Percentiles rank a stretch among this genome's conserved stretches.
phyloP scores from a whole-genome alignment of 2,329 filamentous ascomycete species.

The Geosmithia flava region DNA sequence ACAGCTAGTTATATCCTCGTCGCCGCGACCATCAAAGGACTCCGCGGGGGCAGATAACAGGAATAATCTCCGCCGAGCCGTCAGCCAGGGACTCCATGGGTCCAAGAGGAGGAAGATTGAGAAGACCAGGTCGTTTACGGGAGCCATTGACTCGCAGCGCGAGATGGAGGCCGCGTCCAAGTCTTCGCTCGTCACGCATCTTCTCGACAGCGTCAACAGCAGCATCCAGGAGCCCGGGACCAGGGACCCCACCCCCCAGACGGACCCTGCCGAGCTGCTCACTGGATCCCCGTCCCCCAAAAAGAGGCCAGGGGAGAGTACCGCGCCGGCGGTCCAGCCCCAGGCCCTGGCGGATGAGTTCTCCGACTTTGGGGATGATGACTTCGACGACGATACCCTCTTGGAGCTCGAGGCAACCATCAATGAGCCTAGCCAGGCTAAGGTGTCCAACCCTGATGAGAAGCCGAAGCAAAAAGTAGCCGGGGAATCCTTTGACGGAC shows the following conservation, averaged over 20 bases:
- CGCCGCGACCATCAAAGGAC: constrained; percentile 45
- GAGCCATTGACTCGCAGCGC: constrained; percentile 18
- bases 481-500: constrained; percentile 45
- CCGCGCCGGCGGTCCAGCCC: background rate
- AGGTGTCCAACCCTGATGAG: constrained; percentile 5
- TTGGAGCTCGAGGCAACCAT: constrained; percentile 38
- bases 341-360: background rate
- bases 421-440: constrained; percentile 11
- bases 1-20: constrained; percentile 58
- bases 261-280: constrained; percentile 6
- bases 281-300: constrained; percentile 30
- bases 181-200: constrained; percentile 43
- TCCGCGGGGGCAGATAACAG: constrained; percentile 18
- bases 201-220: constrained; percentile 53
- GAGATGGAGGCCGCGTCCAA: constrained; percentile 39
- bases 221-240: constrained; percentile 33
- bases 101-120: constrained; percentile 56
- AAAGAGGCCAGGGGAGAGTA: constrained; percentile 15
- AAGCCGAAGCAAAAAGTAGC: constrained; percentile 12
- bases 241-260: constrained; percentile 12
- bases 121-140: constrained; percentile 24
- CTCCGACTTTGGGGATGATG: constrained; percentile 47
- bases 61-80: constrained; percentile 42
- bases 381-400: constrained; percentile 48
- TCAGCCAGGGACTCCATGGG: constrained; percentile 60